Evolutionary conservation across 2,329 filamentous ascomycete genomes (phyloP).

Genomic region (Sarocladiaceae sp.): DNA sequence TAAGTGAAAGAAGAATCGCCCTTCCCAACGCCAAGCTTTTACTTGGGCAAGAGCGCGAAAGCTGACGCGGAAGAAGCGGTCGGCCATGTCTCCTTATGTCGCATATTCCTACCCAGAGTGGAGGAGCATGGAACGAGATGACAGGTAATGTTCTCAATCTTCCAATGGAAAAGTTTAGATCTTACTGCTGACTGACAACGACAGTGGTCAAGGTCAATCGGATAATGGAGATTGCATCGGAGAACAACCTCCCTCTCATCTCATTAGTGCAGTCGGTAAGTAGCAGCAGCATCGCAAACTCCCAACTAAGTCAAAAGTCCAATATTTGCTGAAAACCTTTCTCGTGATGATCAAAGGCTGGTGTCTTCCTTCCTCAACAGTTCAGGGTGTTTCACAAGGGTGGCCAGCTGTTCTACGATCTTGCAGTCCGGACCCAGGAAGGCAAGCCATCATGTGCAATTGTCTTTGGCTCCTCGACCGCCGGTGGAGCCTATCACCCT

Average conservation of each 20-base stretch:
- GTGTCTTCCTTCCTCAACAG: conserved; percentile 38
- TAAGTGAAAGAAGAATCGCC: too few relatives aligned
- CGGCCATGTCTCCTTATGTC: conserved; percentile 32
- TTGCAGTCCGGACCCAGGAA: conserved; percentile 31
- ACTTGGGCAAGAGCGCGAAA: not conserved
- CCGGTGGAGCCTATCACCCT: conserved; percentile 25
- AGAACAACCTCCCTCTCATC: conserved; percentile 35
- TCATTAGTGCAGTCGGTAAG: conserved; percentile 33
- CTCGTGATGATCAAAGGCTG: conserved; percentile 15
- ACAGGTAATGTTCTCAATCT: conserved; percentile 22
- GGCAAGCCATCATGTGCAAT: conserved; percentile 36
- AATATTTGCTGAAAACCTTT: too few relatives aligned
- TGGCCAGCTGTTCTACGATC: conserved; percentile 33
- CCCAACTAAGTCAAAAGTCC: too few relatives aligned
- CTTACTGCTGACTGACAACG: conserved; percentile 8
- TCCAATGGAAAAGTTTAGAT: not conserved
- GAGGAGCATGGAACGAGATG: conserved; percentile 39
- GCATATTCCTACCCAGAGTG: conserved; percentile 36
- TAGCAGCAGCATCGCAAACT: not conserved
- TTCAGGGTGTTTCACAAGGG: conserved; percentile 37
- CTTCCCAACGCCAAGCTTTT: too few relatives aligned
- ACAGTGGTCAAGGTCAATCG: conserved; percentile 31
- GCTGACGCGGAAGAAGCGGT: conserved; percentile 20
- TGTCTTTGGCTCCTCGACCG: conserved; percentile 39
- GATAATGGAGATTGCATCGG: conserved; percentile 23